Conservation (phyloP, 768 basidiomycete genomes). For the Phanerodontia chrysosporium region DNA sequence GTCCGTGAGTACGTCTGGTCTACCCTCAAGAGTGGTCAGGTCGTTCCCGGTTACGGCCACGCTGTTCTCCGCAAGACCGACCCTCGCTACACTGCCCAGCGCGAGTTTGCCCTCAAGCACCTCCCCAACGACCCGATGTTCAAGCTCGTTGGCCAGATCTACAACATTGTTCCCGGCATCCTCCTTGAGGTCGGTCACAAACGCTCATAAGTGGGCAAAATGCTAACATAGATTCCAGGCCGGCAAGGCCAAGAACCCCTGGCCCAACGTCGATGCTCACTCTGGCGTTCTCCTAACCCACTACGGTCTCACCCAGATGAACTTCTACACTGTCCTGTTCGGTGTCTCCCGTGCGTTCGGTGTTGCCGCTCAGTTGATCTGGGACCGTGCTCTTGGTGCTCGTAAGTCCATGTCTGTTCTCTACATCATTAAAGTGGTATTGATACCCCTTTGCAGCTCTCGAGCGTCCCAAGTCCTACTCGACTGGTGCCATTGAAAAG, state of each 20-base stretch:
- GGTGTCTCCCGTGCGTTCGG: constrained; percentile 95
- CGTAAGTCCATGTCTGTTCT: constrained; percentile 46
- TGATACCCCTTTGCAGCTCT: constrained; percentile 46
- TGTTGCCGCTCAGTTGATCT: constrained; percentile 85
- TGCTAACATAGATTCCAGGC: constrained; percentile 40
- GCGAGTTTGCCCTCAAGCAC: constrained; percentile 84
- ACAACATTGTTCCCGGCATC: constrained; percentile 84
- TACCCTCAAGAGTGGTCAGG: constrained; percentile 88
- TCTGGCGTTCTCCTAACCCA: constrained; percentile 85
- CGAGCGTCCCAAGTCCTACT: constrained; percentile 91
- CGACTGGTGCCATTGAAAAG: constrained; percentile 72
- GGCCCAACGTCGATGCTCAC: constrained; percentile 98
- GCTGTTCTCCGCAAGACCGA: constrained; percentile 88
- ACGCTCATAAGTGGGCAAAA: not conserved
- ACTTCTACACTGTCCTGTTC: constrained; percentile 96
- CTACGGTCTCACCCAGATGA: constrained; percentile 86
- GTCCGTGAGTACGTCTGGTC: constrained; percentile 95
- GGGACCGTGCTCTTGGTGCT: constrained; percentile 91
- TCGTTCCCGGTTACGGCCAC: constrained; percentile 90
- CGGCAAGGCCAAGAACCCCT: constrained; percentile 90
- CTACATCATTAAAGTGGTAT: not conserved
- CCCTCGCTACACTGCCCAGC: constrained; percentile 87
- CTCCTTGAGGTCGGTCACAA: constrained; percentile 65
- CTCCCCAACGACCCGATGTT: constrained; percentile 85
- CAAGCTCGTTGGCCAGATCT: constrained; percentile 90